Evolutionary conservation across 169 alveolate genomes (phyloP).

Genomic region (Eimeria praecox): DNA sequence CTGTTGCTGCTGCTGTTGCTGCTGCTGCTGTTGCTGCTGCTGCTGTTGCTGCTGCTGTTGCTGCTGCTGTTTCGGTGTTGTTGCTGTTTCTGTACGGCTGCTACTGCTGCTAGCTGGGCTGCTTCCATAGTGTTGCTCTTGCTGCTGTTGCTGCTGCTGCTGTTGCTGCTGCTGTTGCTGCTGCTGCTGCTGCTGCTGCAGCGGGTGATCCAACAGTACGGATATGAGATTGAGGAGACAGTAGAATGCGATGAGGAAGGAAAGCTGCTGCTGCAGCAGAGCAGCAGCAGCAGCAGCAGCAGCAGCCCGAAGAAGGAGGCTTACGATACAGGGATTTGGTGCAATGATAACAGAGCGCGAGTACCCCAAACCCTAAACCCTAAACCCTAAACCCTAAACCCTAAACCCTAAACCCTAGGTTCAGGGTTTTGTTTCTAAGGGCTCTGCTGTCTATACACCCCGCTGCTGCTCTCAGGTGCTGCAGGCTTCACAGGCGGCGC

Average conservation of each 20-base stretch:
- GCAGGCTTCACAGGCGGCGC: conserved; percentile 58
- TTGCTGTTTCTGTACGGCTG: background rate
- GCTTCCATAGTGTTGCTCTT: background rate
- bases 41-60: conserved; percentile 1
- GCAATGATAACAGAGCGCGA: conserved; percentile 49
- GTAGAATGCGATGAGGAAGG: conserved; percentile 43
- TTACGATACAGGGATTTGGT: conserved; percentile 30
- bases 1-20: background rate
- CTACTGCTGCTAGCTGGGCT: conserved; percentile 20
- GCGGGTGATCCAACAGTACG: conserved; percentile 61
- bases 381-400: conserved; percentile 46
- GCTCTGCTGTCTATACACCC: too few species aligned
- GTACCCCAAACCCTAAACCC: conserved; percentile 30
- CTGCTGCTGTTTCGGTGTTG: background rate
- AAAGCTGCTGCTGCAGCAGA: conserved; percentile 17
- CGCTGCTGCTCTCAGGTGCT: conserved; percentile 24
- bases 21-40: background rate
- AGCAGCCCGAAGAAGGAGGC: background rate
- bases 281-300: conserved; percentile 50
- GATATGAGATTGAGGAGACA: background rate
- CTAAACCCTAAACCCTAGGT: conserved; percentile 44
- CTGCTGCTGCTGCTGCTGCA: conserved; percentile 56
- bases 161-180: conserved; percentile 41
- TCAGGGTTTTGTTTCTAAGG: too few species aligned
- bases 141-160: conserved; percentile 10